Evolutionary conservation across 1,284 basidiomycete genomes (phyloP), one percentile per base, ranked within the genome.

Genomic region (Puccinia coronata): DNA sequence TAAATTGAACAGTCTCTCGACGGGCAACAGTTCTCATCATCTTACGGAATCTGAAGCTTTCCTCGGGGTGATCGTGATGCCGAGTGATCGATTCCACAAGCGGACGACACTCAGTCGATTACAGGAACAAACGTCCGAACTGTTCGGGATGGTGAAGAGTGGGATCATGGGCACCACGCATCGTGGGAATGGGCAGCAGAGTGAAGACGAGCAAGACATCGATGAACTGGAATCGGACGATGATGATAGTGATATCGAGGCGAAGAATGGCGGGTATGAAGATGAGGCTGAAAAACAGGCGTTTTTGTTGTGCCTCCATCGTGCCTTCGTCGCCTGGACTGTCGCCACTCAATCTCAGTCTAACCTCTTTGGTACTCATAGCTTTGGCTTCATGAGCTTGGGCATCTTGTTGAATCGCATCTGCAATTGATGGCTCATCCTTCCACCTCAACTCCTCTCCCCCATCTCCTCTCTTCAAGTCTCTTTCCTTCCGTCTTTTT

Each of bases 11-110:
- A 80, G 67, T 9, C 18, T 80, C 0, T 80, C 78, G 28, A 73
- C n/a, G 1, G 39, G 77, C 3, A 23, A 36, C 8, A 9, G 11
- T 11, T 25, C 23, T 1, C 78, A 69, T 59, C 78, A 80, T 71
- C 43, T 80, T 25, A n/a, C 69, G 18, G 78, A 80, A 43, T 59
- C 41, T 14, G 78, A 80, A 47, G 78, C 78, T 23, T 80, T 80
- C 41, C 39, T 80, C 1, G 70, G 67, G 36, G 57, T 80, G 34
- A 55, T 80, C 2, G 39, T 55, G 20, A 57, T 43, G 47, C 11
- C 39, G 4, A n/a, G n/a, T 11, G 69, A 80, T 49, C 67, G 57
- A 59, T 51, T 34, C 11, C 39, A 71, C n/a, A 80, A 80, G 39
- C 65, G 67, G 43, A 28, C 20, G 16, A 47, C 78, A 18, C 25